Evolutionary conservation across 345 rosid genomes (phyloP), one percentile per base, ranked within the genome.

Genomic region (Excoecaria agallocha): DNA sequence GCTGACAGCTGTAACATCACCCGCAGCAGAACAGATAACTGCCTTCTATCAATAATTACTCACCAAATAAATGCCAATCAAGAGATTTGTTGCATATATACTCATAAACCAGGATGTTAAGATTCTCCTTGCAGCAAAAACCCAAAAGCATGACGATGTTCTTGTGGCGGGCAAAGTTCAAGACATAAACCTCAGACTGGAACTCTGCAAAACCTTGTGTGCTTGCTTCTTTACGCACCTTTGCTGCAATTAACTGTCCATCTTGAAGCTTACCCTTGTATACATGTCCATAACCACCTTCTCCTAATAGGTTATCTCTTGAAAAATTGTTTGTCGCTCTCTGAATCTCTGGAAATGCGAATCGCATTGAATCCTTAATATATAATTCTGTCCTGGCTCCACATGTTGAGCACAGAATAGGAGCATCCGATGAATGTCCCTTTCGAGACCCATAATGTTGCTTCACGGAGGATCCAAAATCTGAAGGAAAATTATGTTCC

Each of bases 71-170:
- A 83, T 89, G 90, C 90, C 90, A 87, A 3, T 85, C 41, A 10
- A 87, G 87, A 72, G 90, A 87, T 69, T 81, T 83, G 84, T 89
- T 89, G 89, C 93, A 89, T 65, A 89, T 85, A 65, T 83, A 89
- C 77, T 89, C 93, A 24, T 89, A 89, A 10, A 89, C 90, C 78
- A 89, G 79, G 63, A 89, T 84, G 77, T 89, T 89, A 69, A 81
- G 81, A 73, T 82, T 82, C 75, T 89, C 93, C 89, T 83, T 85
- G 85, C 90, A 87, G 67, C 87, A 87, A 69, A 75, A 84, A 43
- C 93, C 88, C 80, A 89, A 79, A 73, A 89, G 84, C 90, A 89
- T 87, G 64, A 89, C 87, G 57, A 89, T 89, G 82, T 89, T 89
- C 90, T 87, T 89, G 86, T 89, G 90, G 63, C 84, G 87, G 19